Percentiles rank a stretch among this genome's conserved stretches.
phyloP scores from a whole-genome alignment of 129 eudicot genomes.

The Artemisia tridentata region DNA sequence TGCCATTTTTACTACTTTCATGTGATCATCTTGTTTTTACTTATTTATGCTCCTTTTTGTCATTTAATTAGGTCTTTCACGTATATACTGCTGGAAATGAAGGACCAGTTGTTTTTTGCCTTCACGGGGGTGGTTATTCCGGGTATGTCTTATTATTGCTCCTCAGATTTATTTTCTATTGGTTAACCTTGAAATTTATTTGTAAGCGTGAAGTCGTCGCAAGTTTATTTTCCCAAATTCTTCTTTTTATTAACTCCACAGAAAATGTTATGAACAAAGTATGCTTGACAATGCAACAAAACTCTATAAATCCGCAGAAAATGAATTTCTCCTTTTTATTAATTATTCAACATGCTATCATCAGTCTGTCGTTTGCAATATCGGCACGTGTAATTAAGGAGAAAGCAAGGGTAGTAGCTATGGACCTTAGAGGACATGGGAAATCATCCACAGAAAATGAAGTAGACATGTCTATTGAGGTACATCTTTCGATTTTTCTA shows the following conservation, averaged over 20 bases:
- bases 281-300: no score
- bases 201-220: neutral
- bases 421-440: conserved; percentile 99
- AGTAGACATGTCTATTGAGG: conserved; percentile 87
- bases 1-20: neutral
- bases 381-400: conserved; percentile 73
- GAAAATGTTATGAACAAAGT: no score
- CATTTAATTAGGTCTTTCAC: conserved; percentile 85
- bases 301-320: no score
- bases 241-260: no score
- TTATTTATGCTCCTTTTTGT: neutral
- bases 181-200: neutral
- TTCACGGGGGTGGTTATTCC: conserved; percentile 95
- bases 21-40: neutral
- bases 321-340: no score
- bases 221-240: no score
- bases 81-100: conserved; percentile 81
- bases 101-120: conserved; percentile 93
- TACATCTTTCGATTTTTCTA: conserved; percentile 20
- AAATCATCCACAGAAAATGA: conserved; percentile 89
- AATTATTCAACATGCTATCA: neutral
- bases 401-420: conserved; percentile 83
- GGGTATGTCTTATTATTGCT: conserved; percentile 52
- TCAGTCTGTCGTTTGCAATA: conserved; percentile 92
- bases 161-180: neutral